Conservation (phyloP, 1,284 basidiomycete species). For the Pholiota adiposa region DNA sequence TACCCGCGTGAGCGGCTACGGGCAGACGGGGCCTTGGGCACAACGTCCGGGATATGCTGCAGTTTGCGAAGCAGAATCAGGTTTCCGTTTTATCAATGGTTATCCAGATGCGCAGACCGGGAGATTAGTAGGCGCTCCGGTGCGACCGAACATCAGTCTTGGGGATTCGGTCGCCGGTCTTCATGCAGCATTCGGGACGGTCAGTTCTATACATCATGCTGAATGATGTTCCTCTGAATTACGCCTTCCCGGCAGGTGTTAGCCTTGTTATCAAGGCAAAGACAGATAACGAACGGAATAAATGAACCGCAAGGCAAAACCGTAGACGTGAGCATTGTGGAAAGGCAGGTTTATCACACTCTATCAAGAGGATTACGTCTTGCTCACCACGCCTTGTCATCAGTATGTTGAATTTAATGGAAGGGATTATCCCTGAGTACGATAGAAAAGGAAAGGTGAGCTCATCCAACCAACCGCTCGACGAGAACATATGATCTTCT, state of each 20-base stretch:
- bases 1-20: constrained; percentile 75
- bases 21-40: constrained; percentile 75
- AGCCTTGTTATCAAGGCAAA: constrained; percentile 64
- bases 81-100: constrained; percentile 77
- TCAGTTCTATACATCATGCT: constrained; percentile 29
- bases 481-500: constrained; percentile 3
- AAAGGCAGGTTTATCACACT: constrained; percentile 48
- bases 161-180: constrained; percentile 73
- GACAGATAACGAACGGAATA: constrained; percentile 38
- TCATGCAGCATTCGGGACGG: constrained; percentile 75
- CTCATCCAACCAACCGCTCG: background rate
- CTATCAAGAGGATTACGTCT: background rate
- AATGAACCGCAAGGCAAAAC: constrained; percentile 46
- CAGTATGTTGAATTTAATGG: constrained; percentile 78
- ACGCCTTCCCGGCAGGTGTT: constrained; percentile 55
- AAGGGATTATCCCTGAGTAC: constrained; percentile 76
- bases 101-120: constrained; percentile 57
- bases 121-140: constrained; percentile 60
- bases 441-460: constrained; percentile 67
- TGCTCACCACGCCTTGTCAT: background rate
- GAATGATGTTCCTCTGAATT: background rate
- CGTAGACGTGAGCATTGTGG: constrained; percentile 77
- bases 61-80: constrained; percentile 75
- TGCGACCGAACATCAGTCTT: constrained; percentile 71
- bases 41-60: constrained; percentile 71